Evolutionary conservation across 1,284 basidiomycete species (phyloP).

Genomic region (Wallemia hederae): DNA sequence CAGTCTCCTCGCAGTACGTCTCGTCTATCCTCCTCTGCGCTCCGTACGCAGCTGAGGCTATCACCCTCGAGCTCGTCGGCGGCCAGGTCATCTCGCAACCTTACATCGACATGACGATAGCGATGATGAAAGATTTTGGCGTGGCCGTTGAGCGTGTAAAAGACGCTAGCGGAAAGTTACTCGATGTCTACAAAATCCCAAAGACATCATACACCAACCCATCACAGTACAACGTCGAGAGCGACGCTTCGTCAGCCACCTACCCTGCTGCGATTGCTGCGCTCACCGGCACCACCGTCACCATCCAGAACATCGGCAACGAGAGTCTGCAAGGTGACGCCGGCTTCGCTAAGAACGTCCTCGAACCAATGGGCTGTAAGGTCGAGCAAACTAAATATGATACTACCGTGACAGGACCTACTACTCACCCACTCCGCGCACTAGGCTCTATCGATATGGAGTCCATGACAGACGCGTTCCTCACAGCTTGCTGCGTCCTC

Average conservation of each 20-base stretch:
- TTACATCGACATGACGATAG: slow-evolving; percentile 98
- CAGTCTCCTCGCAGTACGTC: slow-evolving; percentile 92
- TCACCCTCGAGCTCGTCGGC: slow-evolving; percentile 67
- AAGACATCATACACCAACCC: slow-evolving; percentile 53
- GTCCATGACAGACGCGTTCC: slow-evolving; percentile 97
- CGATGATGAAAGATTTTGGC: slow-evolving; percentile 93
- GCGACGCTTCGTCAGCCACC: slow-evolving; percentile 80
- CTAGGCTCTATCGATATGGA: slow-evolving; percentile 88
- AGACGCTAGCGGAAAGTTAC: slow-evolving; percentile 33
- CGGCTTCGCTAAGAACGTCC: slow-evolving; percentile 68
- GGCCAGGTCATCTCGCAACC: slow-evolving; percentile 91
- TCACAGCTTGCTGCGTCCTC: slow-evolving; percentile 72
- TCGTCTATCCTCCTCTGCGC: slow-evolving; percentile 87
- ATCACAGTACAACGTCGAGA: slow-evolving; percentile 61
- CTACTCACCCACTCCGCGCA: slow-evolving; percentile 45
- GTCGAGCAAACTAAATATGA: slow-evolving; percentile 63
- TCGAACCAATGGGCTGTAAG: slow-evolving; percentile 78
- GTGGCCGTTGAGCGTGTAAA: slow-evolving; percentile 39
- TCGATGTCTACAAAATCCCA: slow-evolving; percentile 71
- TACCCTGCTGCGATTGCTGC: slow-evolving; percentile 92
- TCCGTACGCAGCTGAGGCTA: slow-evolving; percentile 55
- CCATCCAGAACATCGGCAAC: slow-evolving; percentile 70
- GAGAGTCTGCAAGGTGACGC: slow-evolving; percentile 85
- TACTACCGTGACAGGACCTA: slow-evolving; percentile 80
- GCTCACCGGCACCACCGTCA: slow-evolving; percentile 79